These are phyloP conservation scores for Colletotrichum sp. DNA, from an alignment of 2,329 filamentous ascomycete genomes.

Conservation along the genomic window DNA sequence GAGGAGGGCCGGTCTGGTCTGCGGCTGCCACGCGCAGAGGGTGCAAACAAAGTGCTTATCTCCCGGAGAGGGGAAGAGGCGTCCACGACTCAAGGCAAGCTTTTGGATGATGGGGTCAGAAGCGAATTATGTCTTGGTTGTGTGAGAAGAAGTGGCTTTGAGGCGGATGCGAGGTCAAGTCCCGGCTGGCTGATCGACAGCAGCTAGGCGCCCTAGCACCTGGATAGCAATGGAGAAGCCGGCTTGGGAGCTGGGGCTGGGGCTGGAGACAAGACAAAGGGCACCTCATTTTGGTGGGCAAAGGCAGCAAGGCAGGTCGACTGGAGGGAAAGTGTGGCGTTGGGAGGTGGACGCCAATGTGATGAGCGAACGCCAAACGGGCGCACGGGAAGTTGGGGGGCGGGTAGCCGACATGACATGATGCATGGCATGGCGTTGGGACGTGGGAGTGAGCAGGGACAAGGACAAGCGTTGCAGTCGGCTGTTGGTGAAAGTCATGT, in stretches of 20 bases:
- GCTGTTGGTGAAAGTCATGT: constrained; percentile 2
- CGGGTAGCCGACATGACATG: constrained; percentile 7
- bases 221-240: not conserved
- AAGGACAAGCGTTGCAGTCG: not conserved
- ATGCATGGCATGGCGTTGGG: not conserved
- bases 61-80: not conserved
- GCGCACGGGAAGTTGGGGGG: constrained; percentile 14
- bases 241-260: not conserved
- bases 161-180: not conserved
- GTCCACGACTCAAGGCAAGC: not conserved
- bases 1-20: not conserved
- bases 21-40: not conserved
- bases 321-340: constrained; percentile 1
- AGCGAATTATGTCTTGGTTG: not conserved
- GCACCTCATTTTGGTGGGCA: not conserved
- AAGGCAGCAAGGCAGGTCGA: not conserved
- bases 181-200: not conserved
- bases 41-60: not conserved
- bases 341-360: constrained; percentile 9
- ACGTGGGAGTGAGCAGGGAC: not conserved
- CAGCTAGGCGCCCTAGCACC: not conserved
- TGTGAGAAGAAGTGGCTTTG: not conserved
- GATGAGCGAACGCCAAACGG: constrained; percentile 7
- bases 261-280: not conserved
- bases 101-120: not conserved